phyloP scores from a whole-genome alignment of 2,329 filamentous ascomycete genomes.

The Lecanicillium sp. region DNA sequence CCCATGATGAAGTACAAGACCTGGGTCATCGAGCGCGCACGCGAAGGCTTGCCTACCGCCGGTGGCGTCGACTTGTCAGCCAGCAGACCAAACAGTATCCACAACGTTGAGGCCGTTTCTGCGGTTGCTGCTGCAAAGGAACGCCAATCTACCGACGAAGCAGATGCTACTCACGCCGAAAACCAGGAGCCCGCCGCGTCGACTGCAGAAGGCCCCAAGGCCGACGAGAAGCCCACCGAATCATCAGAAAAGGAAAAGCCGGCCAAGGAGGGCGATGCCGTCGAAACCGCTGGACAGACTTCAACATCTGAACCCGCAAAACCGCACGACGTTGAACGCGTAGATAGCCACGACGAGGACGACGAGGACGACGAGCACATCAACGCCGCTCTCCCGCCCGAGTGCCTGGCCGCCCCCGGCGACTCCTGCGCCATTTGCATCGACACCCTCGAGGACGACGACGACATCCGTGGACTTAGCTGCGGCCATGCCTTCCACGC shows the following conservation, averaged over 20 bases:
- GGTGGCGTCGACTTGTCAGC: conserved; percentile 74
- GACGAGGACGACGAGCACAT: conserved; percentile 77
- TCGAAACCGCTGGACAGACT: conserved; percentile 21
- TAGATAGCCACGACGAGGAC: conserved; percentile 48
- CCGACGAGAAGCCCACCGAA: conserved; percentile 16
- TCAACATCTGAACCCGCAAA: conserved; percentile 20
- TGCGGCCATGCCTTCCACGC: conserved; percentile 99
- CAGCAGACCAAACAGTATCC: conserved; percentile 68
- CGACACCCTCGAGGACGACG: conserved; percentile 87
- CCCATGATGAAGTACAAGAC: conserved; percentile 94
- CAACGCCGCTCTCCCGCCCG: conserved; percentile 71
- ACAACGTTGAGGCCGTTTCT: conserved; percentile 55
- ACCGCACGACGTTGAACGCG: conserved; percentile 30
- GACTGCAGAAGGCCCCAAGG: conserved; percentile 19
- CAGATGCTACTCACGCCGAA: conserved; percentile 23
- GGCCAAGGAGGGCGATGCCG: conserved; percentile 7
- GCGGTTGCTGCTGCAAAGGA: conserved; percentile 40
- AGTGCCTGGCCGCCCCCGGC: conserved; percentile 73
- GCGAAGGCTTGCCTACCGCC: conserved; percentile 73
- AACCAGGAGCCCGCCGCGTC: conserved; percentile 18
- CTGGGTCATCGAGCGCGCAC: conserved; percentile 80
- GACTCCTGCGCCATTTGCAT: conserved; percentile 97
- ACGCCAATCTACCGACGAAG: conserved; percentile 38
- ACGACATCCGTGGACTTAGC: conserved; percentile 86
- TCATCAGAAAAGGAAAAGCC: conserved; percentile 15